Base-by-base conservation (phyloP, 2,329 filamentous ascomycete genomes). In the Penicillium sp. region DNA sequence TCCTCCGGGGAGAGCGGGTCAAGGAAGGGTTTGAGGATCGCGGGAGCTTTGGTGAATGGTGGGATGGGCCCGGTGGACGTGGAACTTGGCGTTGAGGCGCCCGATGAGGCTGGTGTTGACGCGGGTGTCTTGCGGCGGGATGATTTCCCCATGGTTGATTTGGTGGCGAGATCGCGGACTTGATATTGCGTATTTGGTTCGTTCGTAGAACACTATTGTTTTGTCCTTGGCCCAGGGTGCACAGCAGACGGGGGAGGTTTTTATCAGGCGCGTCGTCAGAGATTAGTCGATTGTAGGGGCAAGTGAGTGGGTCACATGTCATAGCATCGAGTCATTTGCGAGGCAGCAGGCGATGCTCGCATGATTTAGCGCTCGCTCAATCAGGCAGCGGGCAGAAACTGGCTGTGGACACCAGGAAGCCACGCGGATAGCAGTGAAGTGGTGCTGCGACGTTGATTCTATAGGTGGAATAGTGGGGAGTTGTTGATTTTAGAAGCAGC, bases 21-120 rank as follows among this genome's bases (percentile, higher is more conserved):
- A 70, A 90, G 82, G 72, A 96, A 88, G 11, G 87, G 83, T 52
- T 82, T 69, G 55, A 96, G 83, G 35, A 82, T 80, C 50, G 84
- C 74, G 0, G 90, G 85, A 0, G 87, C 86, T 59, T 81, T 81
- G 66, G 84, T 83, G 81, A 95, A 96, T 7, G 91, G 91, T 33
- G 82, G 74, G 0, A 87, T 87, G n/a, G 73, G 72, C 6, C 74
- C 73, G 36, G 66, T 58, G 50, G 64, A 63, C 58, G 69, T 62
- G 16, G 69, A 71, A 56, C 61, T 70, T 33, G 73, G 71, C n/a
- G 72, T 74, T n/a, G 73, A 74, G 19, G 66, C 31, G 39, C 69
- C 66, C n/a, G 70, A 73, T 24, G 68, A 65, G 27, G 60, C 52
- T 35, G 69, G 66, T 18, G 66, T 50, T 13, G 68, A 64, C 9